Base-by-base conservation (phyloP, 805 yeast species). In the Clavispora phyllophila region DNA sequence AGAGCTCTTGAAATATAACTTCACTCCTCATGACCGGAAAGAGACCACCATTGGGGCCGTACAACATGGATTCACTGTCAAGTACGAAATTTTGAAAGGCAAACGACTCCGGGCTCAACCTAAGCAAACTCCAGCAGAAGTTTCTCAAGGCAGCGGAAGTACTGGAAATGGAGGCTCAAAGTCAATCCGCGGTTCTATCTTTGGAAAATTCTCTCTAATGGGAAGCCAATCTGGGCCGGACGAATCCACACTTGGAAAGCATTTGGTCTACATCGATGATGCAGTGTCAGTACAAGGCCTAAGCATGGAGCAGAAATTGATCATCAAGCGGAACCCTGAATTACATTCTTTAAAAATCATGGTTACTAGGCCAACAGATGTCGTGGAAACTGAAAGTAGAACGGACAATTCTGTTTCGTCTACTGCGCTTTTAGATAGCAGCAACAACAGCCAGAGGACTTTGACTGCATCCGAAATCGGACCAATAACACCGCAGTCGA, bases 21-120 rank as follows among this genome's bases (percentile, higher is more conserved):
- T 39, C 7, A 49, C 57, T 2, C 51, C 56, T 5, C 75, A 67
- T 47, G 69, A 64, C 12, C 58, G 60, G 10, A 57, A 60, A 38
- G 39, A 53, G n/a, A 47, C 51, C 7, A 54, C 63, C 17, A 38
- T 55, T 12, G 74, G 75, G 4, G 54, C 57, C 9, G 57, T 56
- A 36, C 53, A 61, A 3, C 75, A 70, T 44, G 51, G 50, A 4
- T 70, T 68, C 51, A 63, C 72, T 19, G 49, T 54, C 36, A 69
- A 69, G 40, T 70, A 70, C 45, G 73, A 69, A 41, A 67, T 62
- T 48, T 49, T 70, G 44, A 61, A 68, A 9, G 60, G 63, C 26
- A 68, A 68, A 44, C 56, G 58, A 43, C 31, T 54, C 9, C 63
- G 58, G 51, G 74, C 68, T 28, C 62, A 60, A 37, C 54, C 53